Evolutionary conservation across 257 asterid species (phyloP), one percentile per base, ranked within the genome.

Genomic region (Petrea volubilis): DNA sequence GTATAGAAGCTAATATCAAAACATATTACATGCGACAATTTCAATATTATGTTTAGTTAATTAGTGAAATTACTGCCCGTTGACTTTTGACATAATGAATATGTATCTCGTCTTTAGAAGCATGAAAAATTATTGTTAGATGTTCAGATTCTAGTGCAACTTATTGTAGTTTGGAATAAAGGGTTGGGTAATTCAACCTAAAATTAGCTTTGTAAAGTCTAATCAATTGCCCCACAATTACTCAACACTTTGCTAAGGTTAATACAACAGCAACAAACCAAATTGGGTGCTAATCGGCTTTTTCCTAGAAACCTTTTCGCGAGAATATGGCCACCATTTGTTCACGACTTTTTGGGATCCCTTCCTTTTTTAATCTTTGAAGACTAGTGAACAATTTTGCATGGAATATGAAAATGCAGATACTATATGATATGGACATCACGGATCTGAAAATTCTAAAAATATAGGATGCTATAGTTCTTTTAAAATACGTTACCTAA

Each of bases 181-280:
- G 7, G 46, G 56, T 74, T 74, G 57, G 74, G 74, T 59, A 23
- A 59, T 27, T 67, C n/a, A 33, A 75, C 58, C 61, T 50, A 40
- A 23, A 20, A 60, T 40, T 68, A 52, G 70, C 52, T 15, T 15
- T 43, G 67, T 61, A 69, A 70, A 46, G 53, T 43, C 73, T 62
- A 49, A 47, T 62, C 72, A 62, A 68, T 25, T 70, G 12, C 43
- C 67, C 71, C 31, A 43, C 12, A 50, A 75, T 61, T 68, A 64
- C 71, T 53, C 29, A 64, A 25, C 31, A 23, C 44, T 64, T 41
- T 40, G 43, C 43, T 17, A 20, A 66, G 51, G 20, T 64, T 31
- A 56, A 70, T 25, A 41, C 59, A 70, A 21, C 40, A 24, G 57
- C 41, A 41, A 1, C 41, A 25, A 41, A 64, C 41, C 34, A 64